Evolutionary conservation across 371 early-diverging fungal species (phyloP).

Genomic region (Lichtheimia ramosa): DNA sequence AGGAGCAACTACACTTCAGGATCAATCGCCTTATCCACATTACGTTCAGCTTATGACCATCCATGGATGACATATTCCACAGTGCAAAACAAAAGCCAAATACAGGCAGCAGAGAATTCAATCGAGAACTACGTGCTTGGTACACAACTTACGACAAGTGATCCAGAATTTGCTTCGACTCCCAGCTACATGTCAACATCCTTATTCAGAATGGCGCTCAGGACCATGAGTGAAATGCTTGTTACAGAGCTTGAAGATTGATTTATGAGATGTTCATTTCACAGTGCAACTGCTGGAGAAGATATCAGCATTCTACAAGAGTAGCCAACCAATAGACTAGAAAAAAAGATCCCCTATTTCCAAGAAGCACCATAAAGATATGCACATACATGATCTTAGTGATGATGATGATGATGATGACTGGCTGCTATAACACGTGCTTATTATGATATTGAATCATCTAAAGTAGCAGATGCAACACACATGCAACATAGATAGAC

Average conservation of each 20-base stretch:
- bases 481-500: too few relatives aligned
- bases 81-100: too few relatives aligned
- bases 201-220: conserved; percentile 19
- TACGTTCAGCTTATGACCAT: conserved; percentile 5
- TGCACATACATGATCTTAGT: too few relatives aligned
- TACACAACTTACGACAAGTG: conserved; percentile 39
- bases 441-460: too few relatives aligned
- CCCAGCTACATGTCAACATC: conserved; percentile 28
- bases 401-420: too few relatives aligned
- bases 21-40: conserved; percentile 56
- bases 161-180: conserved; percentile 36
- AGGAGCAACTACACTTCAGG: conserved; percentile 55
- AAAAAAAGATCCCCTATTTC: too few relatives aligned
- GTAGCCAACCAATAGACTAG: neutral
- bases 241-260: conserved; percentile 41
- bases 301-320: conserved; percentile 13
- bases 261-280: conserved; percentile 43
- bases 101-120: conserved; percentile 18
- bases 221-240: conserved; percentile 7
- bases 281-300: conserved; percentile 32
- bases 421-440: too few relatives aligned
- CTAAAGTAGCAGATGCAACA: too few relatives aligned
- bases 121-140: conserved; percentile 50
- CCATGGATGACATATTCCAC: too few relatives aligned
- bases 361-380: too few relatives aligned